Base-by-base conservation (phyloP, 495 filamentous ascomycete genomes). In the Xylaria grammica region DNA sequence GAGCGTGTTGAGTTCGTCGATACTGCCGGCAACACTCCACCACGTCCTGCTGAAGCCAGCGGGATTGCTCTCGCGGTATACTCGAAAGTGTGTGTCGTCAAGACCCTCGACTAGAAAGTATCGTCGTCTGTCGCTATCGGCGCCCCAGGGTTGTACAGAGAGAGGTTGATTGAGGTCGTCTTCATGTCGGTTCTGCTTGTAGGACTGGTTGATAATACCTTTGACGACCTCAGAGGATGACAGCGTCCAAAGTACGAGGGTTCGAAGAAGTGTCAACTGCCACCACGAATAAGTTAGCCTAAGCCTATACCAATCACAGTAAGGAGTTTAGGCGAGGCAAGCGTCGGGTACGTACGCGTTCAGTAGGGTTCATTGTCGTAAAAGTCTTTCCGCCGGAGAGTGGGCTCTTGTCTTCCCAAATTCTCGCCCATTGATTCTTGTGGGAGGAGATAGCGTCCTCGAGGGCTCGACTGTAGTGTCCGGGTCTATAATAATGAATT, bases 61-160 rank as follows among this genome's bases (percentile, higher is more conserved):
- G 6, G 93, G 90, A 67, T 95, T 96, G 75, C 91, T 94, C 77
- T 99, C 95, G 42, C 96, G 83, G 74, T 98, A 99, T n/a, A 99
- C 84, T 45, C 95, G 84, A 73, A 98, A 98, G 55, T 89, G 81
- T 6, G 95, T 98, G 75, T 99, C 96, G 72, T 98, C 94, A 68
- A 90, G 87, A 32, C 95, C 95, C 75, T 98, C 95, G 60, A 98
- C 87, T 34, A 99, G 83, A 85, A 90, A 99, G 77, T 97, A 98
- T 59, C 92, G 85, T 32, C 96, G 87, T 78, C 96, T 96, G 65
- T 96, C 84, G 58, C 91, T 91, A 74, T 99, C 95, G 26, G 87
- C 83, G 9, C 95, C 95, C 95, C 95, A 99, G 2, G 93, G 88
- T 75, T 98, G 95, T 19, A 99, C 90, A 15, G 93, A 96, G 19